Percentiles rank a stretch among this genome's conserved stretches.
Conservation (phyloP, 1,284 basidiomycete genomes). For the Crucibulum cyathiforme region DNA sequence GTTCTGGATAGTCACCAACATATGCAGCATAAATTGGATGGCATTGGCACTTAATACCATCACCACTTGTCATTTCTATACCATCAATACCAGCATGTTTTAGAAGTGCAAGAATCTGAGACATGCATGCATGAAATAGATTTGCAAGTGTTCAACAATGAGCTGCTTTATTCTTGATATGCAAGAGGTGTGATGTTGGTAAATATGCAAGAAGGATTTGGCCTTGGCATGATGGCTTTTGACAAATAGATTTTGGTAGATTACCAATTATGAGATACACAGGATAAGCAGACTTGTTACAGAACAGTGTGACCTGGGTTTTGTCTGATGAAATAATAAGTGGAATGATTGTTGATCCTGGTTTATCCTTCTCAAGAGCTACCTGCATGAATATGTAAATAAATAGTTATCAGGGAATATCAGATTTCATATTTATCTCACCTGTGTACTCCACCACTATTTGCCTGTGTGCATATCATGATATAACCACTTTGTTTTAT, state of each 20-base stretch:
- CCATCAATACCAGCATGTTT: slow-evolving; percentile 22
- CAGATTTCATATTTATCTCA: slow-evolving; percentile 7
- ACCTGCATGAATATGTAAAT: slow-evolving; percentile 20
- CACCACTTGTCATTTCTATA: slow-evolving; percentile 20
- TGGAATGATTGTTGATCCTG: slow-evolving; percentile 46
- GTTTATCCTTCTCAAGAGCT: slow-evolving; percentile 27
- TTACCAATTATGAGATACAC: slow-evolving; percentile 52
- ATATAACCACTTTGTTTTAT: slow-evolving; percentile 22
- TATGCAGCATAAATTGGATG: slow-evolving; percentile 33
- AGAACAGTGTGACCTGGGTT: slow-evolving; percentile 41
- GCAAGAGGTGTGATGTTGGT: slow-evolving; percentile 37
- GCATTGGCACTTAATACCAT: slow-evolving; percentile 2
- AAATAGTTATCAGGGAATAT: not conserved
- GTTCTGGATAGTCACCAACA: slow-evolving; percentile 32
- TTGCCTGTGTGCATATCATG: slow-evolving; percentile 42
- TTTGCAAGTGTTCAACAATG: slow-evolving; percentile 32
- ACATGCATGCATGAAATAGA: slow-evolving; percentile 41
- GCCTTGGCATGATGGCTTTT: slow-evolving; percentile 38
- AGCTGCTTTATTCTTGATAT: slow-evolving; percentile 33
- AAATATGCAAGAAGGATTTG: slow-evolving; percentile 47
- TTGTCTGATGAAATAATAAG: slow-evolving; percentile 49
- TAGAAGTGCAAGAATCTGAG: slow-evolving; percentile 25
- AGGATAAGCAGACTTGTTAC: slow-evolving; percentile 46
- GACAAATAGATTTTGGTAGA: slow-evolving; percentile 45
- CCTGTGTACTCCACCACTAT: slow-evolving; percentile 48